Conservation (phyloP, 495 filamentous ascomycete species). For the Podospora pseudoanserina region DNA sequence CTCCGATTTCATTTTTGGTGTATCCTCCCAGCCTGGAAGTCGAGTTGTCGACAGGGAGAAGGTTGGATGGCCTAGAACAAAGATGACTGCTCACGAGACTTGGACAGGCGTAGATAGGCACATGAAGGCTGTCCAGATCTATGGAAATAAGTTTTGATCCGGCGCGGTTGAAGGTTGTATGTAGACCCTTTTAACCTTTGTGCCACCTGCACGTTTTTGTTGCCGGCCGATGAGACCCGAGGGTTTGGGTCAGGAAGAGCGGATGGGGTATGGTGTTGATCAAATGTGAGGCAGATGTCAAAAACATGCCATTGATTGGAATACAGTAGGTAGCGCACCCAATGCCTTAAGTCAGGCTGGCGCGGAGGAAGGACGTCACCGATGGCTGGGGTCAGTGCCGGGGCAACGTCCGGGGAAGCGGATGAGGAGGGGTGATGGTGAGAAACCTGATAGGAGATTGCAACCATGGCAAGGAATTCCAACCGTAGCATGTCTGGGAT, state of each 20-base stretch:
- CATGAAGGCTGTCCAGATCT: not conserved
- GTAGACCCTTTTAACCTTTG: not conserved
- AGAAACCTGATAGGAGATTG: not conserved
- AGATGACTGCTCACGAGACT: not conserved
- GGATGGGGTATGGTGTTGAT: no score
- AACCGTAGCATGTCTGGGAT: not conserved
- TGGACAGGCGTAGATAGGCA: not conserved
- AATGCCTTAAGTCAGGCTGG: constrained; percentile 6
- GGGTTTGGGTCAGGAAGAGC: not conserved
- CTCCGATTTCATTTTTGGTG: not conserved
- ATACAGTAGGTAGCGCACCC: not conserved
- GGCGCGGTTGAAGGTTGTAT: not conserved
- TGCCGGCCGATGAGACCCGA: not conserved
- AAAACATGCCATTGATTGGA: constrained; percentile 3
- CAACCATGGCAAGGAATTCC: not conserved
- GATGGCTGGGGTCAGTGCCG: not conserved
- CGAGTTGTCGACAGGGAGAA: not conserved
- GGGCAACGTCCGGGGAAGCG: constrained; percentile 16
- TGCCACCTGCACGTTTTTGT: not conserved
- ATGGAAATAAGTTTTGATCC: not conserved
- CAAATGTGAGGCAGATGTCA: not conserved
- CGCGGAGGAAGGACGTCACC: not conserved
- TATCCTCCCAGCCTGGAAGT: not conserved
- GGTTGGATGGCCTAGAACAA: not conserved
- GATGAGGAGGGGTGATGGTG: not conserved